A percentile compares a stretch with the other conserved stretches of the same genome.
Conservation (phyloP, 805 yeast genomes). For the Cyberlindnera xylosilytica region DNA sequence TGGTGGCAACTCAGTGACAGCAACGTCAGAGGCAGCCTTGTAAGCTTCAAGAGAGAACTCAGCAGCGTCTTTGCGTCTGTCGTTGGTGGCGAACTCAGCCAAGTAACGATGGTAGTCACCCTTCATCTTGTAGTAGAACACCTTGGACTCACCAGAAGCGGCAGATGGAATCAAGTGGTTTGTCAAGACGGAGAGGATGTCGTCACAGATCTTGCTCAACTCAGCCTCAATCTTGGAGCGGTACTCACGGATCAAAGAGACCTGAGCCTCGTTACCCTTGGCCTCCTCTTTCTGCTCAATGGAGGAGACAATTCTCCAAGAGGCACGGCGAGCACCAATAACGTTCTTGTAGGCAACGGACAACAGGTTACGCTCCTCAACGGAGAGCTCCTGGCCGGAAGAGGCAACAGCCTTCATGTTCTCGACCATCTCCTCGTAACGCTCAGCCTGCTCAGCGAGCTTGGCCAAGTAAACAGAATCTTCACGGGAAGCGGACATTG, state of each 20-base stretch:
- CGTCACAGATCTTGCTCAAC: slow-evolving; percentile 90
- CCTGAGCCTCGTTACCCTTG: slow-evolving; percentile 92
- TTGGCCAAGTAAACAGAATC: slow-evolving; percentile 97
- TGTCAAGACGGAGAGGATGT: slow-evolving; percentile 82
- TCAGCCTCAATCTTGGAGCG: slow-evolving; percentile 93
- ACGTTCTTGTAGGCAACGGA: slow-evolving; percentile 98
- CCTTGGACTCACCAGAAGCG: slow-evolving; percentile 95
- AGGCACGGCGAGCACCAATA: slow-evolving; percentile 98
- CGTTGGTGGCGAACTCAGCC: slow-evolving; percentile 93
- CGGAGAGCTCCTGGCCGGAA: slow-evolving; percentile 90
- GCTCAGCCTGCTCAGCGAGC: slow-evolving; percentile 98
- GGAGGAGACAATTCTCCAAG: slow-evolving; percentile 98
- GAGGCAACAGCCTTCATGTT: slow-evolving; percentile 98
- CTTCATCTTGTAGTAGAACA: slow-evolving; percentile 97
- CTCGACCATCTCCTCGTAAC: slow-evolving; percentile 99
- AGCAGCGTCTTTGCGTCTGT: slow-evolving; percentile 89
- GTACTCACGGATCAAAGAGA: slow-evolving; percentile 84
- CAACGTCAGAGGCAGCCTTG: slow-evolving; percentile 94
- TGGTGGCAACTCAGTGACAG: slow-evolving; percentile 95
- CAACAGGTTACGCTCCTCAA: slow-evolving; percentile 95
- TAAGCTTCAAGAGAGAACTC: slow-evolving; percentile 91
- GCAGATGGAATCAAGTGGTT: slow-evolving; percentile 92
- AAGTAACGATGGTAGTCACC: slow-evolving; percentile 99
- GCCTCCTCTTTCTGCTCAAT: slow-evolving; percentile 98
- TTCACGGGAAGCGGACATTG: slow-evolving; percentile 86